These are phyloP conservation scores for Serendipita sp. DNA, from an alignment of 768 basidiomycete species.

Conservation along the genomic window DNA sequence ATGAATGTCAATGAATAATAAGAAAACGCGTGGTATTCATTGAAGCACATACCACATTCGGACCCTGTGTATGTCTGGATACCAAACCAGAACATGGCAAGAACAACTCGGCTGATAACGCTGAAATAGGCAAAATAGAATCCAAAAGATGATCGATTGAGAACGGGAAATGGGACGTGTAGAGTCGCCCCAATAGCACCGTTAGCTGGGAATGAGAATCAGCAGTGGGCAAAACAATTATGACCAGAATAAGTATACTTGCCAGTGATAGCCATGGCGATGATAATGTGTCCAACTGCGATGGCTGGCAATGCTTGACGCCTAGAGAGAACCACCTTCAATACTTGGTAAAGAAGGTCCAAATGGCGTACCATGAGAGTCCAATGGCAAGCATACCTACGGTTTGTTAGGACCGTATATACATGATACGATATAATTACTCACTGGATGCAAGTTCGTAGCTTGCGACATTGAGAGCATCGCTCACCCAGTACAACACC, in stretches of 20 bases:
- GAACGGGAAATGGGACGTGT: slow-evolving; percentile 59
- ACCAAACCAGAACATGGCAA: slow-evolving; percentile 74
- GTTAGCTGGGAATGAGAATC: slow-evolving; percentile 27
- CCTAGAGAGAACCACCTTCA: slow-evolving; percentile 23
- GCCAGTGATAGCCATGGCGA: slow-evolving; percentile 50
- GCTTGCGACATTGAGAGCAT: slow-evolving; percentile 19
- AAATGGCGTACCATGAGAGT: slow-evolving; percentile 40
- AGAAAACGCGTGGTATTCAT: slow-evolving; percentile 10
- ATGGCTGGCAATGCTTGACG: slow-evolving; percentile 54
- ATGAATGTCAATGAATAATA: slow-evolving; percentile 7
- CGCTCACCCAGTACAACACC: slow-evolving; percentile 37
- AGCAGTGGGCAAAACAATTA: too few species aligned
- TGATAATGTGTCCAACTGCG: slow-evolving; percentile 55
- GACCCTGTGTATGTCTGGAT: slow-evolving; percentile 29
- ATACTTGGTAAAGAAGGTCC: background rate
- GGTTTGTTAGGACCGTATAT: background rate
- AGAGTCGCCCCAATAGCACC: slow-evolving; percentile 65
- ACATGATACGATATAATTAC: background rate
- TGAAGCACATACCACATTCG: background rate
- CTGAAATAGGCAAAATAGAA: slow-evolving; percentile 85
- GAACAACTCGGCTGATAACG: slow-evolving; percentile 57
- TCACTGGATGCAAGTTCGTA: slow-evolving; percentile 44
- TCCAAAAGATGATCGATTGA: slow-evolving; percentile 77
- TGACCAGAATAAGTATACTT: too few species aligned
- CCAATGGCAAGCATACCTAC: slow-evolving; percentile 60